Evolutionary conservation across 2,329 filamentous ascomycete genomes (phyloP).

Genomic region (Fusarium transvaalense): DNA sequence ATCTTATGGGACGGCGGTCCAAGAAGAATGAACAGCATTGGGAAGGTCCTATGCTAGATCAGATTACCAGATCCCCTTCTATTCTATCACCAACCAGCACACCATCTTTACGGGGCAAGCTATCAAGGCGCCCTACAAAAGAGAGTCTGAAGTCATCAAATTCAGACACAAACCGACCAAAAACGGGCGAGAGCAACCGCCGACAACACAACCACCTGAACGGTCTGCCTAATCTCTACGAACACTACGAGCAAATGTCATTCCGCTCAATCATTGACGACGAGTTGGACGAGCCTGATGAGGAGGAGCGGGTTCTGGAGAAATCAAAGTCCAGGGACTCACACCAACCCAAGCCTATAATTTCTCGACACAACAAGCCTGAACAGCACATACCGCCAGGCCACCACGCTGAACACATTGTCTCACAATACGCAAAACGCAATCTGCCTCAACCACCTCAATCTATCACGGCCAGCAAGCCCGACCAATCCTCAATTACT

Average conservation of each 20-base stretch:
- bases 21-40: slow-evolving; percentile 51
- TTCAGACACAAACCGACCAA: slow-evolving; percentile 41
- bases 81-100: slow-evolving; percentile 55
- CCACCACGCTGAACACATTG: slow-evolving; percentile 40
- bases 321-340: slow-evolving; percentile 30
- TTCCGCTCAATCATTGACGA: slow-evolving; percentile 58
- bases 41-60: slow-evolving; percentile 53
- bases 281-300: slow-evolving; percentile 28
- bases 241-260: slow-evolving; percentile 70
- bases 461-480: slow-evolving; percentile 36
- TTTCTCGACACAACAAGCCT: slow-evolving; percentile 27
- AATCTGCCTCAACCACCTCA: slow-evolving; percentile 44
- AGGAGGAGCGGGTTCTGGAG: slow-evolving; percentile 24
- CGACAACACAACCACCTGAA: slow-evolving; percentile 48
- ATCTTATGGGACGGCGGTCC: slow-evolving; percentile 55
- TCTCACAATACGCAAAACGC: slow-evolving; percentile 47
- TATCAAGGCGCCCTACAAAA: slow-evolving; percentile 55
- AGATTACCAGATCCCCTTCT: slow-evolving; percentile 59
- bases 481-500: slow-evolving; percentile 50
- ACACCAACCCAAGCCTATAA: slow-evolving; percentile 23
- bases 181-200: slow-evolving; percentile 47
- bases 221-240: slow-evolving; percentile 65
- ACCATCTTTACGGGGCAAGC: slow-evolving; percentile 45
- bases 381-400: slow-evolving; percentile 28
- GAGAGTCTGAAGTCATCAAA: slow-evolving; percentile 51